Evolutionary conservation across 768 basidiomycete genomes (phyloP), one percentile per base, ranked within the genome.

Genomic region (Symmetrospora coprosmae): DNA sequence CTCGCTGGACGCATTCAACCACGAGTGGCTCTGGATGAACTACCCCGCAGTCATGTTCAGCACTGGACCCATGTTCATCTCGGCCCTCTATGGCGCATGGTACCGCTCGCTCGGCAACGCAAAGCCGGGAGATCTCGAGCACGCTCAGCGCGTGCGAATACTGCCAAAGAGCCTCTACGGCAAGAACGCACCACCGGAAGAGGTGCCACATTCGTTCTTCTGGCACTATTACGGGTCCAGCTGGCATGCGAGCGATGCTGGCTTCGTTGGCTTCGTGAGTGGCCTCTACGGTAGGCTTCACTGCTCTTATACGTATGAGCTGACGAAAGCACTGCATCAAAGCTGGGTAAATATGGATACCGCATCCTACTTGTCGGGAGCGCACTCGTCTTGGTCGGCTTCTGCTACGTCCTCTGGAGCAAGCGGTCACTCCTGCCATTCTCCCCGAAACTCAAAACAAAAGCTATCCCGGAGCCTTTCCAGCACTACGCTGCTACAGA

Each of bases 31-130:
- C 52, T 58, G 43, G 23, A 81, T 91, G 71, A 96, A 96, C 74
- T 99, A 99, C 67, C 92, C 92, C 33, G 97, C 92, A 25, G 92
- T 99, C 75, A 99, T 99, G 92, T 97, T 99, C 75, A 89, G 89
- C 52, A 99, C 92, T 0, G 92, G 92, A 0, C 92, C 92, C 68
- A 97, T 99, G 94, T 99, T 96, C 74, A 75, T 99, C 13, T 94
- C 90, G 0, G 82, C 84, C 2, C 89, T 92, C 71, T 92, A 92
- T 72, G 87, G 87, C 41, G 77, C 89, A 55, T 99, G 86, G 73
- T 28, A 43, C 37, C 39, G 55, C 13, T 45, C 30, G 11, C 38
- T 46, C 2, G n/a, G n/a, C n/a, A n/a, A n/a, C n/a, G 23, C 40
- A 19, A 11, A 33, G 28, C 39, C 28, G 25, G 21, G 30, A 4